Base-by-base conservation (phyloP, 768 basidiomycete genomes). In the Tricholoma furcatifolium region DNA sequence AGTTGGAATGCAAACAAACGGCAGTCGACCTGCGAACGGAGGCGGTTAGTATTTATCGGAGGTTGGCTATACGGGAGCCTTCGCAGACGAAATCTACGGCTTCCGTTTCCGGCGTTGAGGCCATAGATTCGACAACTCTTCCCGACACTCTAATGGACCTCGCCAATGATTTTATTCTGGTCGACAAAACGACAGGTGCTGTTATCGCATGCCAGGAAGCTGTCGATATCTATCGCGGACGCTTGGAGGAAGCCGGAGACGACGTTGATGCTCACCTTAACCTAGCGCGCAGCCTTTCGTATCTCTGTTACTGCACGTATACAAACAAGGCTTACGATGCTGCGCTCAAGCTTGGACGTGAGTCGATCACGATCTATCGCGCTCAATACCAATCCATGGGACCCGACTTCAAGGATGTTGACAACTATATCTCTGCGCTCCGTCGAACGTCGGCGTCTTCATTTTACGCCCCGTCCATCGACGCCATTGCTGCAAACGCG, bases 11-110 rank as follows among this genome's bases (percentile, higher is more conserved):
- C 30, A 49, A 40, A n/a, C 53, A 57, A 27, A 46, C 31, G 23
- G 56, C 53, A 11, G 20, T 57, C 31, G 21, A 41, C 9, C 39
- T 57, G 6, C 36, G 56, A 24, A 49, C 6, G 17, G 56, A 57
- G 48, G 52, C 53, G 30, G 48, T 57, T 24, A 47, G 31, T 12
- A 57, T 57, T 6, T 57, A 57, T 43, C 51, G 56, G 6, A 47
- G 36, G 9, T 18, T 54, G 15, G 15, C 30, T 7, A 52, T 45
- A 18, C 47, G 20, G 6, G 34, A 40, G 1, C n/a, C 27, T 7
- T 24, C 54, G n/a, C 36, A 32, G 21, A 12, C 42, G 18, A 32
- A 42, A 36, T 14, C 17, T 2, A 12, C 38, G 11, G 24, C 14
- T 4, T 17, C 38, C n/a, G n/a, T n/a, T n/a, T n/a, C n/a, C n/a